Evolutionary conservation across 768 basidiomycete genomes (phyloP).

Genomic region (Lactarius trivialis): DNA sequence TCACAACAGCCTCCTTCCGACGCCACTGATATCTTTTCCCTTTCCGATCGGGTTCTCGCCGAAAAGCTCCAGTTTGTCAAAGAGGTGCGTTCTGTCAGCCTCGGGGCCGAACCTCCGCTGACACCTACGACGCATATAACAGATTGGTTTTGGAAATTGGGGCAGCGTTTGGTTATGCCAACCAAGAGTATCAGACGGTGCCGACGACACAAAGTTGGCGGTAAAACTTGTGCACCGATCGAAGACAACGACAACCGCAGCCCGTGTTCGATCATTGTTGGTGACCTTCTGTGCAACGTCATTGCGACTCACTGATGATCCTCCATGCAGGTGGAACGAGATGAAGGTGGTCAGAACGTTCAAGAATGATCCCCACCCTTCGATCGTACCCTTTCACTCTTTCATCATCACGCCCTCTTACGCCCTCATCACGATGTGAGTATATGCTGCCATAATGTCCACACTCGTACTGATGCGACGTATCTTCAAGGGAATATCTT

Average conservation of each 20-base stretch:
- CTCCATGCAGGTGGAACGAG: constrained; percentile 78
- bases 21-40: constrained; percentile 60
- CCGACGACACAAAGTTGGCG: constrained; percentile 55
- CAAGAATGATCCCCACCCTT: constrained; percentile 81
- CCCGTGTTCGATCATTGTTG: constrained; percentile 82
- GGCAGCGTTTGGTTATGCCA: constrained; percentile 81
- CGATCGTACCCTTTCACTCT: constrained; percentile 87
- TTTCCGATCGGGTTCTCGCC: constrained; percentile 66
- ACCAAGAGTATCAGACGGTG: constrained; percentile 45
- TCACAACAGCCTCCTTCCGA: constrained; percentile 29
- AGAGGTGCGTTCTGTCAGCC: constrained; percentile 43
- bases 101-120: constrained; percentile 2
- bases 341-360: constrained; percentile 91
- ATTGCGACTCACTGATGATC: background rate
- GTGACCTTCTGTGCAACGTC: constrained; percentile 26
- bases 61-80: constrained; percentile 68
- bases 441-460: constrained; percentile 16
- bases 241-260: constrained; percentile 78
- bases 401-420: constrained; percentile 91
- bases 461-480: background rate
- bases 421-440: constrained; percentile 89
- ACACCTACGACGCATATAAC: constrained; percentile 5
- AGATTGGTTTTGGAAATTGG: constrained; percentile 94
- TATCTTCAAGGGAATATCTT: constrained; percentile 67
- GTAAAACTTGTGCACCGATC: constrained; percentile 89